Conservation (phyloP, 495 filamentous ascomycete species). For the Wilcoxina mikolae region DNA sequence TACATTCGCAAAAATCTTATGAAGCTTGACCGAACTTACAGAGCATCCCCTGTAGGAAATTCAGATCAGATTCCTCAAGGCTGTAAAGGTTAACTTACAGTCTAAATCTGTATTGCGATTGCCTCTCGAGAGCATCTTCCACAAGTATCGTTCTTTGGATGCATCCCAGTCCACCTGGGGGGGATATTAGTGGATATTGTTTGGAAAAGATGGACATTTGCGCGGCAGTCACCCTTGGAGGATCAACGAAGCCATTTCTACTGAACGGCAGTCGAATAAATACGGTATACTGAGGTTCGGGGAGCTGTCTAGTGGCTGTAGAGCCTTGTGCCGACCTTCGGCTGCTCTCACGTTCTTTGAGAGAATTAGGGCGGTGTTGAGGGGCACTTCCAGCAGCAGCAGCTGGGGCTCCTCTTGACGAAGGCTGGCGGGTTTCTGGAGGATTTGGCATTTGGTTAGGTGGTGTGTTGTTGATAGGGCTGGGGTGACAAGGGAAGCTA, state of each 20-base stretch:
- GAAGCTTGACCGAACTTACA: too few relatives aligned
- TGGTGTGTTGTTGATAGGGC: too few relatives aligned
- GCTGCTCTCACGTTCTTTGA: background rate
- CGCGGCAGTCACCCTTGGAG: conserved; percentile 74
- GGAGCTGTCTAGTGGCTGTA: background rate
- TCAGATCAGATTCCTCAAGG: conserved; percentile 14
- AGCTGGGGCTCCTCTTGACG: background rate
- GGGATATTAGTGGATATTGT: background rate
- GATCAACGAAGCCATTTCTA: conserved; percentile 76
- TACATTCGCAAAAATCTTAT: too few relatives aligned
- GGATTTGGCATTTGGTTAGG: background rate
- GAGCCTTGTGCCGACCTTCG: background rate
- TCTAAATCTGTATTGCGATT: conserved; percentile 62
- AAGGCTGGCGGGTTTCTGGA: background rate
- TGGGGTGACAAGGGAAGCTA: too few relatives aligned
- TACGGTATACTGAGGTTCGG: conserved; percentile 46
- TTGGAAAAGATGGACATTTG: conserved; percentile 26
- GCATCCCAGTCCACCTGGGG: conserved; percentile 56
- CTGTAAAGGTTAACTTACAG: conserved; percentile 39
- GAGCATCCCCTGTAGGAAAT: conserved; percentile 53
- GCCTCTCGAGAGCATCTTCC: conserved; percentile 68
- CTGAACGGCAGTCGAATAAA: conserved; percentile 80
- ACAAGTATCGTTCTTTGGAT: conserved; percentile 71
- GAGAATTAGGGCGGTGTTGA: background rate
- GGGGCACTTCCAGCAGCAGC: background rate